Percentiles rank a stretch among this genome's conserved stretches.
Conservation (phyloP, 257 asterid species). For the Nicotiana tomentosiformis region DNA sequence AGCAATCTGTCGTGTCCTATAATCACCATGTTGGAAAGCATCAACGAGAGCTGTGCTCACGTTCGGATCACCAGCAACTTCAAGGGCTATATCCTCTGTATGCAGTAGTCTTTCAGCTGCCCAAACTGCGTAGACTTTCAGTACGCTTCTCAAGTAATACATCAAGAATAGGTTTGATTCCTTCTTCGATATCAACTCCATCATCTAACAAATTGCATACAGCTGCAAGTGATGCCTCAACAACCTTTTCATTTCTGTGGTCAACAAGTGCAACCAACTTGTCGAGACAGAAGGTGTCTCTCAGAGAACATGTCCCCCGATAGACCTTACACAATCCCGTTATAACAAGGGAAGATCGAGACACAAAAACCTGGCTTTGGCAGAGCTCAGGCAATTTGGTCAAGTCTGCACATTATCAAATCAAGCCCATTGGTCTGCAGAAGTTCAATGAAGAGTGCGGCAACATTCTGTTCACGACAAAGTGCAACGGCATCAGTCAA, state of each 20-base stretch:
- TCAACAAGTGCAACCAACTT: slow-evolving; percentile 77
- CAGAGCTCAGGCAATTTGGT: slow-evolving; percentile 54
- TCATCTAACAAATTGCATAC: slow-evolving; percentile 75
- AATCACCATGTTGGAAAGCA: slow-evolving; percentile 85
- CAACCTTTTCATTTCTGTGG: slow-evolving; percentile 74
- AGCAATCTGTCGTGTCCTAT: slow-evolving; percentile 78
- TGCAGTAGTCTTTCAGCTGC: slow-evolving; percentile 79
- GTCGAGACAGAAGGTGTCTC: slow-evolving; percentile 72
- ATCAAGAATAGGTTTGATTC: slow-evolving; percentile 59
- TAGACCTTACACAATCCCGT: slow-evolving; percentile 72
- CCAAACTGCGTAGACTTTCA: slow-evolving; percentile 74
- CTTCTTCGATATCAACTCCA: slow-evolving; percentile 65
- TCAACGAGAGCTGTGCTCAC: slow-evolving; percentile 82
- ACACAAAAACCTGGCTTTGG: slow-evolving; percentile 53
- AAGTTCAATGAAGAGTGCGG: slow-evolving; percentile 66
- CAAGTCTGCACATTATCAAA: slow-evolving; percentile 70
- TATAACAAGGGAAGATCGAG: slow-evolving; percentile 60
- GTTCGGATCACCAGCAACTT: slow-evolving; percentile 66
- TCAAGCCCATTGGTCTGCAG: slow-evolving; percentile 68
- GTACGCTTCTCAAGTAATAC: slow-evolving; percentile 76
- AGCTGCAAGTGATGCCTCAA: slow-evolving; percentile 91
- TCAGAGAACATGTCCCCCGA: slow-evolving; percentile 63
- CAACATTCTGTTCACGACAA: slow-evolving; percentile 57
- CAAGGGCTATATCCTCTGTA: slow-evolving; percentile 54
- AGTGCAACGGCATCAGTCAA: slow-evolving; percentile 49